Percentiles rank a stretch among this genome's conserved stretches.
Conservation (phyloP, 2,329 filamentous ascomycete species). For the Daldinia eschscholtzii region DNA sequence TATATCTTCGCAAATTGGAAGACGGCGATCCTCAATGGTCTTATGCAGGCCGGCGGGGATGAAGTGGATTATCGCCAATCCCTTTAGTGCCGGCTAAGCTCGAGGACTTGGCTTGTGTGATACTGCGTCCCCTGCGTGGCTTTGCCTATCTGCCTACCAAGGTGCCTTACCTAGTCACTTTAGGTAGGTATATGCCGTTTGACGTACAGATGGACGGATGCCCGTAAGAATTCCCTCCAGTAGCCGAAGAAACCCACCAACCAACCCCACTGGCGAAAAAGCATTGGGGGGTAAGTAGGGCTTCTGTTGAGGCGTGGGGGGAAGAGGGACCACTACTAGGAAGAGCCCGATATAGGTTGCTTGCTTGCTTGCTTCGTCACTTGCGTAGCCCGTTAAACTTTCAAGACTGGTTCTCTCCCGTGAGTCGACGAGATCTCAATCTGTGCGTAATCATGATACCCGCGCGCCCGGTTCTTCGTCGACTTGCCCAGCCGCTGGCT, state of each 20-base stretch:
- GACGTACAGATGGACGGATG: constrained; percentile 7
- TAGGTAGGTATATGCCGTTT: constrained; percentile 37
- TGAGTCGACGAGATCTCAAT: constrained; percentile 21
- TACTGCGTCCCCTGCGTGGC: not conserved
- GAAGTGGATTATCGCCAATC: constrained; percentile 32
- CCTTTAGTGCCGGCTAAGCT: constrained; percentile 34
- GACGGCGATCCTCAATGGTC: constrained; percentile 27
- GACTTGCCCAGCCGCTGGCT: constrained; percentile 31
- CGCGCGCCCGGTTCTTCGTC: constrained; percentile 35
- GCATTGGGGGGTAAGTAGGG: constrained; percentile 13
- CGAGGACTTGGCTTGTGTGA: constrained; percentile 15
- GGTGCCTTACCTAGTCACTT: constrained; percentile 10
- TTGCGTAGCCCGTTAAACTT: constrained; percentile 19
- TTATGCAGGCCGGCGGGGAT: constrained; percentile 28
- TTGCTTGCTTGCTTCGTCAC: constrained; percentile 6
- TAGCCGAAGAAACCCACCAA: constrained; percentile 15
- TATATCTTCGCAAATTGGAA: constrained; percentile 21
- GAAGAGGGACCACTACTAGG: not conserved
- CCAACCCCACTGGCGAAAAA: constrained; percentile 27
- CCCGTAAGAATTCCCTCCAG: constrained; percentile 6
- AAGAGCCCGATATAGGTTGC: not conserved
- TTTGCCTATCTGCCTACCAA: not conserved
- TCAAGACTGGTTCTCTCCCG: constrained; percentile 23
- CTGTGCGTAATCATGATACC: constrained; percentile 32
- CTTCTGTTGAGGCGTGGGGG: constrained; percentile 30